Evolutionary conservation across 73 alveolate genomes (phyloP), one percentile per base, ranked within the genome.

Genomic region (Uronychia binucleata): DNA sequence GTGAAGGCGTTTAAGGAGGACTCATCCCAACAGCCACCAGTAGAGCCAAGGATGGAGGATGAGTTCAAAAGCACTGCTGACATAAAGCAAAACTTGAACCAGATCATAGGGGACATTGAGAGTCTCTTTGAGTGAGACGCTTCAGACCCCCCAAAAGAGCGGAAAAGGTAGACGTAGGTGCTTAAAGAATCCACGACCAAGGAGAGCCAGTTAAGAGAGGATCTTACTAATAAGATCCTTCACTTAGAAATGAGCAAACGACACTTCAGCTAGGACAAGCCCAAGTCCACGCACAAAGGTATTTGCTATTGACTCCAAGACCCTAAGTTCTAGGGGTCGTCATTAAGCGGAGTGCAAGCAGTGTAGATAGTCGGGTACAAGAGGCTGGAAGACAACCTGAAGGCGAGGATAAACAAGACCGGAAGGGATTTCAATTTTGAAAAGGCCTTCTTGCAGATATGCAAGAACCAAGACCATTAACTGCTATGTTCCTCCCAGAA

Each of bases 401-500:
- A 81, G 57, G 80, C 33, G 30, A 79, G 93, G 59, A 75, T 87
- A 75, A 87, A 79, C 77, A 79, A 75, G 76, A 74, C 87, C 26
- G 93, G 93, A 74, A 59, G 77, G 19, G 93, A 87, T 75, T 58
- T 76, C n/a, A 76, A 67, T 33, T 87, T 87, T 74, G 77, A 80
- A 75, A 67, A 60, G 58, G 93, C 89, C 0, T 25, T 87, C 19
- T 74, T 78, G 0, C 5, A 33, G 1, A 75, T 26, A 75, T 75
- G 30, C 93, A 87, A 33, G 85, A 46, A 29, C 46, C 77, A 46
- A 32, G 59, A 33, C 1, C 26, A 33, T 30, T 59, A 80, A 81
- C 5, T 30, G 33, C 5, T 28, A n/a, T 0, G 79, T 81, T 59
- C 92, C 79, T n/a, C n/a, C n/a, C n/a, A n/a, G n/a, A n/a, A n/a